Percentiles rank a stretch among this genome's conserved stretches.
phyloP scores from a whole-genome alignment of 2,329 filamentous ascomycete genomes.

The Pseudogymnoascus sp. region DNA sequence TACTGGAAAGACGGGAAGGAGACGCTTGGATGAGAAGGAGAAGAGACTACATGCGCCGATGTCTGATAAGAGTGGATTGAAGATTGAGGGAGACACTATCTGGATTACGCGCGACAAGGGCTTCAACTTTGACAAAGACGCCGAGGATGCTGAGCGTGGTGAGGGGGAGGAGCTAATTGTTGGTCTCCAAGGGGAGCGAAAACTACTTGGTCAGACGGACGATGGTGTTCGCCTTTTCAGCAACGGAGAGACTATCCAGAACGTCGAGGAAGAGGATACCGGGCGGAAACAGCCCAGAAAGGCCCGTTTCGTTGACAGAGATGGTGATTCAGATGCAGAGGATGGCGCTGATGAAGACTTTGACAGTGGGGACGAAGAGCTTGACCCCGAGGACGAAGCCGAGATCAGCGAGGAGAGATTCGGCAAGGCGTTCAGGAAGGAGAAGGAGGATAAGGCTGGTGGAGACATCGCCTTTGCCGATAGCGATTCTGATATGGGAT shows the following conservation, averaged over 20 bases:
- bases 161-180: constrained; percentile 93
- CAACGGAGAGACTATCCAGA: constrained; percentile 60
- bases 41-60: constrained; percentile 95
- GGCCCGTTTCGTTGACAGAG: constrained; percentile 50
- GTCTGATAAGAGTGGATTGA: constrained; percentile 91
- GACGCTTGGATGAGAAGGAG: constrained; percentile 88
- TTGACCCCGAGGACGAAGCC: constrained; percentile 42
- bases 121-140: constrained; percentile 65
- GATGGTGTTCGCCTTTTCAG: constrained; percentile 80
- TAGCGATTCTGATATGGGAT: constrained; percentile 92
- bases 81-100: constrained; percentile 95
- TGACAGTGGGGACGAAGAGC: constrained; percentile 44
- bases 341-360: constrained; percentile 45
- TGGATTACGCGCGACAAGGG: constrained; percentile 70
- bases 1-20: constrained; percentile 70
- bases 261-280: constrained; percentile 49
- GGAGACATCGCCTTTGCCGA: constrained; percentile 87
- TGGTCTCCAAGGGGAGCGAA: constrained; percentile 73
- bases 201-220: constrained; percentile 72
- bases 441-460: constrained; percentile 43
- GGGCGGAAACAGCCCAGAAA: constrained; percentile 52
- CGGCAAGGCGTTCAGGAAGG: constrained; percentile 51
- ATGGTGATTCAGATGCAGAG: constrained; percentile 49
- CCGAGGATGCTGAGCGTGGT: constrained; percentile 62
- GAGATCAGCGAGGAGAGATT: constrained; percentile 53